phyloP scores from a whole-genome alignment of 1,139 yeast species.

The Hansenula sp. region DNA sequence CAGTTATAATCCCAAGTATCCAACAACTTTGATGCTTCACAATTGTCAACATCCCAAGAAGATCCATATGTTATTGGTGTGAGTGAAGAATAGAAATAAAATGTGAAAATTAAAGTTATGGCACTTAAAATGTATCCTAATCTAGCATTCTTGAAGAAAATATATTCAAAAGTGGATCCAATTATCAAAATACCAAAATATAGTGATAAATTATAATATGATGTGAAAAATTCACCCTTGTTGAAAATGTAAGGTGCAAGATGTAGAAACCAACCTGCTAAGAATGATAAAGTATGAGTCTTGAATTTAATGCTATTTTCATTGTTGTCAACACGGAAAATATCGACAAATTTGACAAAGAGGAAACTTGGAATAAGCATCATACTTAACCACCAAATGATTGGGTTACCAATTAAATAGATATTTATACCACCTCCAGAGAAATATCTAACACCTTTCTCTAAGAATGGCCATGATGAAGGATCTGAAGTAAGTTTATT shows the following conservation, averaged over 20 bases:
- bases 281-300: slow-evolving; percentile 36
- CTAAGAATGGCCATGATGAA: slow-evolving; percentile 47
- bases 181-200: slow-evolving; percentile 53
- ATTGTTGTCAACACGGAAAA: slow-evolving; percentile 12
- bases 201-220: slow-evolving; percentile 57
- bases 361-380: slow-evolving; percentile 16
- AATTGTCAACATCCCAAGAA: slow-evolving; percentile 45
- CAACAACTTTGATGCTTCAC: slow-evolving; percentile 34
- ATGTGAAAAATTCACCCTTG: slow-evolving; percentile 51
- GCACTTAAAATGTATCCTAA: slow-evolving; percentile 29
- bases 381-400: slow-evolving; percentile 39
- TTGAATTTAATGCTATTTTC: slow-evolving; percentile 10
- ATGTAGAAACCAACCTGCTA: slow-evolving; percentile 56
- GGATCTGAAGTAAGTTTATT: slow-evolving; percentile 20
- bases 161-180: slow-evolving; percentile 46
- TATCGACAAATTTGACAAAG: slow-evolving; percentile 7
- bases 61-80: slow-evolving; percentile 46
- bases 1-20: slow-evolving; percentile 48
- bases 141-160: slow-evolving; percentile 26
- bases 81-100: slow-evolving; percentile 35
- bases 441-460: slow-evolving; percentile 52
- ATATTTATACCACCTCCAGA: slow-evolving; percentile 39
- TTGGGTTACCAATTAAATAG: slow-evolving; percentile 55
- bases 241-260: slow-evolving; percentile 47
- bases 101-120: slow-evolving; percentile 26